Evolutionary conservation across 2,329 filamentous ascomycete genomes (phyloP).

Genomic region (Colletotrichum eremochloae): DNA sequence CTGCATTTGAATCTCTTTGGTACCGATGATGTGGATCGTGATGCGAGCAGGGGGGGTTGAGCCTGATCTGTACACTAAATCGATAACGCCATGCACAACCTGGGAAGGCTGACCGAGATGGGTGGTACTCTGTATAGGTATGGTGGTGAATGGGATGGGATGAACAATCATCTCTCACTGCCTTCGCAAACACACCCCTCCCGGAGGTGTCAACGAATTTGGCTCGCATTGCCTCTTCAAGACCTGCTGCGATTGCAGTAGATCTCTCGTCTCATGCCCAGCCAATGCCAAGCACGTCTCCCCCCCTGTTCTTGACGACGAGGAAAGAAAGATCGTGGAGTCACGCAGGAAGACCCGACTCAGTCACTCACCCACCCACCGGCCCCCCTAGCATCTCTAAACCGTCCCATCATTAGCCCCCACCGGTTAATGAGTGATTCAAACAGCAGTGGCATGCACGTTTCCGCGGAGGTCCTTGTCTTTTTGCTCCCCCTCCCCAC

Average conservation of each 20-base stretch:
- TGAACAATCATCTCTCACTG: neutral
- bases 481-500: neutral
- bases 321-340: neutral
- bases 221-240: neutral
- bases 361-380: neutral
- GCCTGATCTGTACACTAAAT: neutral
- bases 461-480: slow-evolving; percentile 3
- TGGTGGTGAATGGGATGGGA: neutral
- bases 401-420: slow-evolving; percentile 16
- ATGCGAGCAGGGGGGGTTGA: neutral
- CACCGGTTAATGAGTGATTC: neutral
- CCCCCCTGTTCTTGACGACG: neutral
- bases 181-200: neutral
- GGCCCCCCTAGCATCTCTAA: slow-evolving; percentile 12
- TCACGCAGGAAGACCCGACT: neutral
- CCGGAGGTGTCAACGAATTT: neutral
- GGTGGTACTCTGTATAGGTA: neutral
- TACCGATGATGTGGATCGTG: neutral
- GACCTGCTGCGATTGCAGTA: neutral
- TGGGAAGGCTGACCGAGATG: neutral
- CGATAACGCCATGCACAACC: neutral
- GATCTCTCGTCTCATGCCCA: slow-evolving; percentile 12
- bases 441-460: neutral
- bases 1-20: neutral
- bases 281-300: slow-evolving; percentile 8